A percentile compares a stretch with the other conserved stretches of the same genome.
phyloP scores from a whole-genome alignment of 208 protist genomes.

The Crithidia expoeki region DNA sequence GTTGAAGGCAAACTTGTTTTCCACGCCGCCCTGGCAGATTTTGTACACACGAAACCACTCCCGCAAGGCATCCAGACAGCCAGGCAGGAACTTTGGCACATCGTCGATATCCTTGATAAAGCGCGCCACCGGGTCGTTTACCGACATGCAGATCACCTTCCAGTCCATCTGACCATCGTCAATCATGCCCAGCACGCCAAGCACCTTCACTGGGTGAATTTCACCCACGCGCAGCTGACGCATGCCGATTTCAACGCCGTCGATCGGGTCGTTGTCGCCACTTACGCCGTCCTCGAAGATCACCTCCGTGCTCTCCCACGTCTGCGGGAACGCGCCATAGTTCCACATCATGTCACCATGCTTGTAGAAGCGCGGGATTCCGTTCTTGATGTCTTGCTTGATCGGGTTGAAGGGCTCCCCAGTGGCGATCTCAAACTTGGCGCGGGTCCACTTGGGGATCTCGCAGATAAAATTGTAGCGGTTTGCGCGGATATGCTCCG shows the following conservation, averaged over 20 bases:
- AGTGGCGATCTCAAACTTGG: constrained; percentile 97
- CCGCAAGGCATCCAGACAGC: constrained; percentile 87
- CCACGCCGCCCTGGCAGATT: constrained; percentile 90
- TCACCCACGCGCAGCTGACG: constrained; percentile 82
- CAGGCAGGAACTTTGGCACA: constrained; percentile 88
- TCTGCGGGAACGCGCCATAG: constrained; percentile 96
- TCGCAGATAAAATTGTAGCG: constrained; percentile 94
- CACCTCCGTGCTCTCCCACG: constrained; percentile 94
- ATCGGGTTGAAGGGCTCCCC: constrained; percentile 95
- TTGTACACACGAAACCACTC: constrained; percentile 94
- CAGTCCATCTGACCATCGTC: constrained; percentile 96
- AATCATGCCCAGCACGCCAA: constrained; percentile 94
- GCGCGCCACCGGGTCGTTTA: constrained; percentile 87
- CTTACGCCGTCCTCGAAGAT: constrained; percentile 78
- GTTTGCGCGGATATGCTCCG: constrained; percentile 78
- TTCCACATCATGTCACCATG: constrained; percentile 97
- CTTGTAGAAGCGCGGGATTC: constrained; percentile 95
- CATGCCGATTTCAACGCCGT: constrained; percentile 92
- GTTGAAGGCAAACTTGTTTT: constrained; percentile 93
- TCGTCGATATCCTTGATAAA: constrained; percentile 92
- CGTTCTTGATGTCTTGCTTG: constrained; percentile 97
- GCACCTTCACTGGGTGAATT: constrained; percentile 85
- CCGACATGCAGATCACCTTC: constrained; percentile 94
- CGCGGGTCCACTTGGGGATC: constrained; percentile 94
- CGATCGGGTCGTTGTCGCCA: constrained; percentile 94